Conservation (phyloP, 2,329 filamentous ascomycete species). For the Scedosporium dehoogii region DNA sequence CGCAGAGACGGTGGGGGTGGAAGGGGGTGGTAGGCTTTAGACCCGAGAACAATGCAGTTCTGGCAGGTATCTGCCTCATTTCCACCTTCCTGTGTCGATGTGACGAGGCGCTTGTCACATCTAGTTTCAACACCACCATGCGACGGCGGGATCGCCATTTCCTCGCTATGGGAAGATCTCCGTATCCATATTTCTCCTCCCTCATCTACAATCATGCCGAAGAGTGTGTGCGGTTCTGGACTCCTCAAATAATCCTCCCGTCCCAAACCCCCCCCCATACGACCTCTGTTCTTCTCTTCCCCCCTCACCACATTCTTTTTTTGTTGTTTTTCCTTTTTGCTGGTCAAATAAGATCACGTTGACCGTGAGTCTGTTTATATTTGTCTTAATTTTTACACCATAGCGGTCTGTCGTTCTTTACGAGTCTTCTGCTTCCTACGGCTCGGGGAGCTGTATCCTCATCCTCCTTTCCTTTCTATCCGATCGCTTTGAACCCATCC, state of each 20-base stretch:
- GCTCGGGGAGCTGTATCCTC: background rate
- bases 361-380: constrained; percentile 18
- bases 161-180: constrained; percentile 10
- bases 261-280: background rate
- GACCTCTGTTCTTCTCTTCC: background rate
- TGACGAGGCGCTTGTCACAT: constrained; percentile 16
- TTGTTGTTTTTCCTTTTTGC: background rate
- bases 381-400: constrained; percentile 1
- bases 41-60: background rate
- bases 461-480: background rate
- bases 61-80: constrained; percentile 9
- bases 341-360: constrained; percentile 20
- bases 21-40: background rate
- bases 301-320: background rate
- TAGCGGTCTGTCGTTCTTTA: constrained; percentile 10
- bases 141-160: constrained; percentile 18
- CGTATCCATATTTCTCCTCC: background rate
- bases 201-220: background rate
- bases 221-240: background rate
- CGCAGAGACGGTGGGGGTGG: background rate
- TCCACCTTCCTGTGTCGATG: constrained; percentile 12
- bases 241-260: constrained; percentile 3
- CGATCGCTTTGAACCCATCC: background rate
- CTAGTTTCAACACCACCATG: constrained; percentile 19
- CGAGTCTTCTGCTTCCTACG: constrained; percentile 9